Evolutionary conservation across 495 filamentous ascomycete genomes (phyloP).

Genomic region (Neurospora pannonica): DNA sequence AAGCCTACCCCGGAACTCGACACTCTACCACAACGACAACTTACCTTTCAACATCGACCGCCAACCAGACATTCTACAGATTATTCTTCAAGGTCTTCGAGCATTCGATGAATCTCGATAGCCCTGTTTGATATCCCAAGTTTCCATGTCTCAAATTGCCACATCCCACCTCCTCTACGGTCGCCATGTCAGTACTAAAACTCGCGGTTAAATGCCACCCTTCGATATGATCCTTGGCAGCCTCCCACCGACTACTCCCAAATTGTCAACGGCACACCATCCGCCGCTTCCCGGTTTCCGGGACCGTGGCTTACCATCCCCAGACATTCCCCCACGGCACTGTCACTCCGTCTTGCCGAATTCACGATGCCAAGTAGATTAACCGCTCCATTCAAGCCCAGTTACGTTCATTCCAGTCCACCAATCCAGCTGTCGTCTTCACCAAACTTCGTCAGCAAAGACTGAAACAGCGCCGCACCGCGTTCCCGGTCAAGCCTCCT

Average conservation of each 20-base stretch:
- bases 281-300: conserved; percentile 14
- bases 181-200: background rate
- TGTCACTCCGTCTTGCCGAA: conserved; percentile 13
- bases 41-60: background rate
- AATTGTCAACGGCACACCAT: conserved; percentile 7
- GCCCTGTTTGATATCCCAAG: background rate
- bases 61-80: background rate
- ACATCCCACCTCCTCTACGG: background rate
- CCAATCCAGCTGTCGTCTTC: conserved; percentile 5
- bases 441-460: conserved; percentile 6
- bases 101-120: background rate
- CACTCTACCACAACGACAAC: background rate
- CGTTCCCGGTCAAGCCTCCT: background rate
- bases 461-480: conserved; percentile 11
- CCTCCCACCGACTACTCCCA: background rate
- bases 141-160: background rate
- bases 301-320: conserved; percentile 1
- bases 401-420: background rate
- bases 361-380: conserved; percentile 6
- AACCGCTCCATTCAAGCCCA: background rate
- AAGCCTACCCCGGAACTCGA: background rate
- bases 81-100: background rate
- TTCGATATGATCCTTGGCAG: background rate
- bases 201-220: background rate
- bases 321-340: conserved; percentile 5